A percentile compares a stretch with the other conserved stretches of the same genome.
phyloP scores from a whole-genome alignment of 192 early-diverging fungal genomes.

The Pilaira anomala region DNA sequence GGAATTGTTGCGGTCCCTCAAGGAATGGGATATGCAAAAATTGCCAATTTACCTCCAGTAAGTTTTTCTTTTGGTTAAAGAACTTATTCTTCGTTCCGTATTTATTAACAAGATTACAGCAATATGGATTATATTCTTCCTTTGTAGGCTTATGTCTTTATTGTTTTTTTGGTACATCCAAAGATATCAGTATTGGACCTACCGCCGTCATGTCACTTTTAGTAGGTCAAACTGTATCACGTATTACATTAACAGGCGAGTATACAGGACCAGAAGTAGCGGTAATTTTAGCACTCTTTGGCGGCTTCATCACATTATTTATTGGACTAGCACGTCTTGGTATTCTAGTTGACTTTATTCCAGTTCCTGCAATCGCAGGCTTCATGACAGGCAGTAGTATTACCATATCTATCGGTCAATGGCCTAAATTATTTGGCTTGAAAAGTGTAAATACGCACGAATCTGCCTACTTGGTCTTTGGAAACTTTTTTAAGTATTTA shows the following conservation, averaged over 20 bases:
- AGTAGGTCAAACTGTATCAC: constrained; percentile 60
- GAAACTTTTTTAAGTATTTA: constrained; percentile 52
- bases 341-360: constrained; percentile 87
- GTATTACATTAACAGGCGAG: constrained; percentile 43
- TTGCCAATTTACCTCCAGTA: constrained; percentile 56
- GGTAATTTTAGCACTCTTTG: constrained; percentile 64
- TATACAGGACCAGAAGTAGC: constrained; percentile 74
- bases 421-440: constrained; percentile 70
- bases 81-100: background rate
- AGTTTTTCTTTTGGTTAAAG: background rate
- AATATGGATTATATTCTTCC: constrained; percentile 54
- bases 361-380: constrained; percentile 76
- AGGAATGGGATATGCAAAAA: constrained; percentile 65
- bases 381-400: constrained; percentile 85
- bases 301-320: constrained; percentile 65
- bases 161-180: constrained; percentile 68
- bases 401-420: constrained; percentile 75
- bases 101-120: background rate
- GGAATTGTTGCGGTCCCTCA: constrained; percentile 76
- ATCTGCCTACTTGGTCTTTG: constrained; percentile 71
- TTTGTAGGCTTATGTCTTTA: constrained; percentile 71
- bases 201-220: constrained; percentile 75
- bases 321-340: constrained; percentile 84
- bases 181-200: constrained; percentile 69
- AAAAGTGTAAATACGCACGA: constrained; percentile 67